phyloP scores from a whole-genome alignment of 164 flowering plant genomes.

The Sextonia rubra region DNA sequence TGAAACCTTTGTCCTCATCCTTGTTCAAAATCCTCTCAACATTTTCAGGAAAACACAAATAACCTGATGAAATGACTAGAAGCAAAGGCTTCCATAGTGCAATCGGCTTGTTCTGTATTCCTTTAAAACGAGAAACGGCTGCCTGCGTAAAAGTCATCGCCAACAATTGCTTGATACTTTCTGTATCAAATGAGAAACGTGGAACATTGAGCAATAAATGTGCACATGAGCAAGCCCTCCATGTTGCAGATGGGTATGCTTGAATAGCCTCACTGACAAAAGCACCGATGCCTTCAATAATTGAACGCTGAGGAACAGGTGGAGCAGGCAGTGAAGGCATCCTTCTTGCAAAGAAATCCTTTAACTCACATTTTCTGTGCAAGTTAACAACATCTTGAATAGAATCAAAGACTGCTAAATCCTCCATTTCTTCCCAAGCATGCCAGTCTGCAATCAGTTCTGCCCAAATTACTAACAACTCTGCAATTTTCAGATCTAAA shows the following conservation, averaged over 20 bases:
- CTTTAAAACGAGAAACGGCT: conserved; percentile 53
- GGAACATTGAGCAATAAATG: conserved; percentile 58
- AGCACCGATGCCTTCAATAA: conserved; percentile 55
- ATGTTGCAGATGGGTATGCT: conserved; percentile 64
- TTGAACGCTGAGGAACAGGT: conserved; percentile 56
- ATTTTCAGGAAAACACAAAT: conserved; percentile 49
- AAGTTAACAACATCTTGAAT: conserved; percentile 52
- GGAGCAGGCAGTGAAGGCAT: conserved; percentile 63
- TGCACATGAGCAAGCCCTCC: conserved; percentile 70
- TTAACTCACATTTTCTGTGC: conserved; percentile 35
- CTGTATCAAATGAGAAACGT: conserved; percentile 40
- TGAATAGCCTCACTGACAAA: conserved; percentile 57
- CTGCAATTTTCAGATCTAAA: conserved; percentile 46
- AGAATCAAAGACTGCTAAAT: conserved; percentile 29
- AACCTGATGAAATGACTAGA: conserved; percentile 65
- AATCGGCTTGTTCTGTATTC: conserved; percentile 44
- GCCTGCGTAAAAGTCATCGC: conserved; percentile 39
- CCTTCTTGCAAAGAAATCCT: conserved; percentile 36
- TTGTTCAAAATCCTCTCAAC: conserved; percentile 48
- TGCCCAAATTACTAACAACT: conserved; percentile 60
- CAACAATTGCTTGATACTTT: conserved; percentile 52
- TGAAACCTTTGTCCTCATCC: conserved; percentile 41
- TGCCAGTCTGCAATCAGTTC: conserved; percentile 72
- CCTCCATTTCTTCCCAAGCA: conserved; percentile 77
- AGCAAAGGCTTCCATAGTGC: conserved; percentile 68